Conservation (phyloP, 768 basidiomycete species). For the Mycena haematopus region DNA sequence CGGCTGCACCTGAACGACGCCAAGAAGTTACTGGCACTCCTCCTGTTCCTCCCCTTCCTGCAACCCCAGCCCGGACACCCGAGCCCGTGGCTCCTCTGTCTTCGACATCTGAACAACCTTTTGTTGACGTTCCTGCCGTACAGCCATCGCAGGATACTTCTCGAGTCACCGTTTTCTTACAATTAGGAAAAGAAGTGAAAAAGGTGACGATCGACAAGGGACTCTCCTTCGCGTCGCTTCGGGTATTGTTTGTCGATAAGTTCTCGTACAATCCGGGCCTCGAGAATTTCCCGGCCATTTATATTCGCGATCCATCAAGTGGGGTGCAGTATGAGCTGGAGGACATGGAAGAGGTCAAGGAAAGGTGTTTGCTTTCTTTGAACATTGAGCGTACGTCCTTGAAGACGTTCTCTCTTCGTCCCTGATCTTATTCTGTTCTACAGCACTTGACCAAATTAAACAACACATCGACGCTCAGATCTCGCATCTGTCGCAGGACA, state of each 20-base stretch:
- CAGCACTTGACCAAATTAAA: slow-evolving; percentile 98
- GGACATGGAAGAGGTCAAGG: slow-evolving; percentile 90
- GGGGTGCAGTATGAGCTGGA: slow-evolving; percentile 97
- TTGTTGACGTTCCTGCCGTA: slow-evolving; percentile 29
- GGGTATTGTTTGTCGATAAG: slow-evolving; percentile 91
- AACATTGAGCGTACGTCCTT: slow-evolving; percentile 92
- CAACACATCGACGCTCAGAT: slow-evolving; percentile 97
- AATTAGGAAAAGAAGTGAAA: slow-evolving; percentile 90
- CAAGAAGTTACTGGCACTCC: slow-evolving; percentile 34
- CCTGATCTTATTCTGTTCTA: slow-evolving; percentile 20
- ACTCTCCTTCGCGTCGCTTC: slow-evolving; percentile 73
- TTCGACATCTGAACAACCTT: slow-evolving; percentile 6
- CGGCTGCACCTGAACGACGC: slow-evolving; percentile 47
- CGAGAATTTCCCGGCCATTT: slow-evolving; percentile 95
- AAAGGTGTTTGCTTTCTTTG: slow-evolving; percentile 85
- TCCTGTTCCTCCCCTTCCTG: slow-evolving; percentile 56
- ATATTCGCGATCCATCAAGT: slow-evolving; percentile 89
- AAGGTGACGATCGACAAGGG: slow-evolving; percentile 77
- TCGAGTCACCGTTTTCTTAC: slow-evolving; percentile 81
- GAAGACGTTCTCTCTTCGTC: neutral
- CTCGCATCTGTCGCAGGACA: slow-evolving; percentile 80
- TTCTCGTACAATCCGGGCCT: slow-evolving; percentile 94
- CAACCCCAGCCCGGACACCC: slow-evolving; percentile 49
- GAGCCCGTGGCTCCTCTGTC: slow-evolving; percentile 39
- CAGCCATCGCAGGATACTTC: slow-evolving; percentile 36